Base-by-base conservation (phyloP, 768 basidiomycete species). In the Cubamyces sp. region DNA sequence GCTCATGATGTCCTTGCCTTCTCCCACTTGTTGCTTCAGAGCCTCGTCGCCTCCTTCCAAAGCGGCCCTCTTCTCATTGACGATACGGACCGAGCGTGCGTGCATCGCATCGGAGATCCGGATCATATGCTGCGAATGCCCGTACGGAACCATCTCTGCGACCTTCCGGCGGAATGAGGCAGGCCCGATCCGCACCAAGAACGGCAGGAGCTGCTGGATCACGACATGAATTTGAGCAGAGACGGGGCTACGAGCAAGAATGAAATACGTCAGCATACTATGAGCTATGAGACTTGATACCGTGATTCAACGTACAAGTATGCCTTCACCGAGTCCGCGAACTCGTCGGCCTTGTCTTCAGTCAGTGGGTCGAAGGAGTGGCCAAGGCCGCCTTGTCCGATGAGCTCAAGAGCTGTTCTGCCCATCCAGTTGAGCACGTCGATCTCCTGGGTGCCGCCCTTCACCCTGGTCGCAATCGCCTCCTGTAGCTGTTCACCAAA, bases 1-100 rank as follows among this genome's bases (percentile, higher is more conserved):
- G 57, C 78, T 81, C 63, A 82, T 73, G 21, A 84, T 75, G 64
- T 82, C 82, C 47, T 78, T 79, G 12, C 77, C 78, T 60, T 71
- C 71, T 12, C 74, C 75, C 39, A 76, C 71, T 57, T 76, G 74
- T 15, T 61, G 64, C 16, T 62, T 57, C 3, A 77, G 66, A 3
- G 69, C 74, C 46, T 75, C 72, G 26, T 78, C 78, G 1, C 76
- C 77, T 23, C 69, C 65, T 7, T 57, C 64, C 4, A 81, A 42
- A 0, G 75, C 72, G 28, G 63, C 66, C 57, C 74, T 77, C 69
- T 81, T 81, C 11, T 69, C 63, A 26, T 74, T 64, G 28, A 75
- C 74, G 9, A 83, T 75, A 2, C 72, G 61, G 8, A 70, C 55
- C 7, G 79, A 74, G 3, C 72, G 73, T 3, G 69, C 57, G 26